Base-by-base conservation (phyloP, 352 stramenopile genomes). In the Phytophthora kernoviae region DNA sequence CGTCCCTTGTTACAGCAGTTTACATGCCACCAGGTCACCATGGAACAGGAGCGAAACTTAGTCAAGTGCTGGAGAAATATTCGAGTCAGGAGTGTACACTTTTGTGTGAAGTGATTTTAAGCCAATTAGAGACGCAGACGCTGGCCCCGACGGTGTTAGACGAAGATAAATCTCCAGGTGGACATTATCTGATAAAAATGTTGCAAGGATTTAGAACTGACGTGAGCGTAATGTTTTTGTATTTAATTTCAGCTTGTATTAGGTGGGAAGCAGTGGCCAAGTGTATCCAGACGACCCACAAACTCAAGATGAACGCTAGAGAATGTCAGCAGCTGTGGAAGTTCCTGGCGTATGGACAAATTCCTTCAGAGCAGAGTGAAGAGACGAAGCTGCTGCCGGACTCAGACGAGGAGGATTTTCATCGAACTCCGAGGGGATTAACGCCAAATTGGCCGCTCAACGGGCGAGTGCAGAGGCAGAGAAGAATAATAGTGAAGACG, bases 291-390 rank as follows among this genome's bases (percentile, higher is more conserved):
- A 59, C 50, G 42, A 73, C 56, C 9, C 75, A 89, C 27, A 65
- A 70, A 0, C 32, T 90, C 7, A 33, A 26, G 17, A 49, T 87
- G 34, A 62, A 47, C 10, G 40, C 77, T 0, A 54, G 50, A 30
- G 74, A 84, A 2, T 89, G 80, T 26, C 83, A 89, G 57, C 10
- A 59, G 15, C 65, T 90, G 18, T 92, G 83, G 83, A 92, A 90
- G 62, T 92, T 84, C 43, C 54, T 92, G 32, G 75, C 83, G n/a
- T 92, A 92, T 48, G 79, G 66, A 0, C 44, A 84, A 24, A 30
- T 62, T 8, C 45, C 24, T 30, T 30, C 57, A 2, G 24, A 52
- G 37, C 24, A 12, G 37, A 55, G 24, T 9, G 24, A 43, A 58
- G 12, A 43, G 9, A 64, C 59, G 1, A 61, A 76, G n/a, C 14